phyloP scores from a whole-genome alignment of 2,329 filamentous ascomycete species.

The Fusarium fracticaudum region DNA sequence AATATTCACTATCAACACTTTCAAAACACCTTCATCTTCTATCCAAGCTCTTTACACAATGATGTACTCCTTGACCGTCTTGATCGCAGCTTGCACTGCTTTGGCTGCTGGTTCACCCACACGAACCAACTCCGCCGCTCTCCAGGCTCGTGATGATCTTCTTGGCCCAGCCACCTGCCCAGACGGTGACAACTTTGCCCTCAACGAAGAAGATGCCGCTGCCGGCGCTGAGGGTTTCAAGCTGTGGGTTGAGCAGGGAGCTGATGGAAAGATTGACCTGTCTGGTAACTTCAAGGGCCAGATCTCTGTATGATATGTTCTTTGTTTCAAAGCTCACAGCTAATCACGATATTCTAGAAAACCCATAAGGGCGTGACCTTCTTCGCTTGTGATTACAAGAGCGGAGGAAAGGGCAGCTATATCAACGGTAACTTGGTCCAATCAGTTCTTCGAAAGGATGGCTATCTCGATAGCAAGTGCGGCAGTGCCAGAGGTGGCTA shows the following conservation, averaged over 20 bases:
- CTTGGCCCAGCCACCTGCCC: neutral
- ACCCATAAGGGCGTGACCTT: neutral
- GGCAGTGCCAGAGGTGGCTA: neutral
- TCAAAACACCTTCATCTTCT: neutral
- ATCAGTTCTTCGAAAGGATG: neutral
- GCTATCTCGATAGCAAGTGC: neutral
- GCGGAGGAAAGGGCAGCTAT: neutral
- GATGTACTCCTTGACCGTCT: neutral
- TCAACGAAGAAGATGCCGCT: neutral
- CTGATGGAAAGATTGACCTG: neutral
- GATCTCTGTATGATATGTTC: neutral
- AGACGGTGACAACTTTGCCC: neutral
- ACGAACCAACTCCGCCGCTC: neutral
- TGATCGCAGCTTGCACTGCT: neutral
- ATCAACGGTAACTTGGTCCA: neutral
- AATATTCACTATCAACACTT: neutral
- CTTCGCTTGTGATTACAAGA: neutral
- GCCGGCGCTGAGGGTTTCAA: neutral
- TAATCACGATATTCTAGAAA: neutral
- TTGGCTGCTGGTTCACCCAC: neutral
- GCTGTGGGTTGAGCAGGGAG: neutral
- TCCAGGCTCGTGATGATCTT: neutral
- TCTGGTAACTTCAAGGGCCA: neutral
- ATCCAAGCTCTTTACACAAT: rapidly evolving
- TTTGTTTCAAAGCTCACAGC: rapidly evolving